Conservation (phyloP, 108 stramenopile genomes). For the Schizochytrium sp. region DNA sequence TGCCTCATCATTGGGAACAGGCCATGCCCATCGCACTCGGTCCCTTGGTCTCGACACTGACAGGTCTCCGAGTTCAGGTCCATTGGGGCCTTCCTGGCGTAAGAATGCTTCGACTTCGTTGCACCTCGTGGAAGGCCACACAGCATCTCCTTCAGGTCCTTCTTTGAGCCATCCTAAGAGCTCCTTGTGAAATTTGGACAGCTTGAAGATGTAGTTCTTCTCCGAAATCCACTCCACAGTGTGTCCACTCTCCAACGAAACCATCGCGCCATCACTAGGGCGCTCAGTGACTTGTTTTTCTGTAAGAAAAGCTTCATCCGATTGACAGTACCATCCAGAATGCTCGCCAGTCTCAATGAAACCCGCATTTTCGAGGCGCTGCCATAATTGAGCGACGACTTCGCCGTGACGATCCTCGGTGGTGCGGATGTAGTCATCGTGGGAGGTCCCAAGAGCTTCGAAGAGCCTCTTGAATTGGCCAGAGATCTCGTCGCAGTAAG, state of each 20-base stretch:
- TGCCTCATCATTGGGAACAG: conserved; percentile 86
- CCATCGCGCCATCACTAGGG: conserved; percentile 2
- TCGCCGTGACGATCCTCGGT: conserved; percentile 85
- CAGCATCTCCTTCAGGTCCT: conserved; percentile 80
- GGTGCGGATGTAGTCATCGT: conserved; percentile 92
- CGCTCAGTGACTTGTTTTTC: conserved; percentile 89
- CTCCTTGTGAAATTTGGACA: conserved; percentile 84
- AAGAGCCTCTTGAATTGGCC: conserved; percentile 63
- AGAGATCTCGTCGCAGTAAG: conserved; percentile 81
- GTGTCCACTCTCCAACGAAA: conserved; percentile 74
- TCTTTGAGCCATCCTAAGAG: conserved; percentile 85
- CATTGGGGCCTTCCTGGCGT: conserved; percentile 76
- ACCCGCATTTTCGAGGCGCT: conserved; percentile 81
- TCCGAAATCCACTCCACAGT: conserved; percentile 92
- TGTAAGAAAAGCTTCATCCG: conserved; percentile 96
- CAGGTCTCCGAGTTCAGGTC: conserved; percentile 81
- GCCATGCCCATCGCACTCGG: conserved; percentile 86
- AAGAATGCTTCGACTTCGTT: conserved; percentile 77
- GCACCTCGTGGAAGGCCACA: neutral
- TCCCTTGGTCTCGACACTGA: conserved; percentile 86
- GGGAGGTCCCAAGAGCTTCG: conserved; percentile 80
- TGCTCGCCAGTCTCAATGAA: conserved; percentile 92
- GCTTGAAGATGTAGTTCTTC: conserved; percentile 94
- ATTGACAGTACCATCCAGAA: conserved; percentile 96
- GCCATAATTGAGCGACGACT: conserved; percentile 86